A percentile compares a stretch with the other conserved stretches of the same genome.
Evolutionary conservation across 495 filamentous ascomycete species (phyloP).

Genomic region (Penicillium coffeae): DNA sequence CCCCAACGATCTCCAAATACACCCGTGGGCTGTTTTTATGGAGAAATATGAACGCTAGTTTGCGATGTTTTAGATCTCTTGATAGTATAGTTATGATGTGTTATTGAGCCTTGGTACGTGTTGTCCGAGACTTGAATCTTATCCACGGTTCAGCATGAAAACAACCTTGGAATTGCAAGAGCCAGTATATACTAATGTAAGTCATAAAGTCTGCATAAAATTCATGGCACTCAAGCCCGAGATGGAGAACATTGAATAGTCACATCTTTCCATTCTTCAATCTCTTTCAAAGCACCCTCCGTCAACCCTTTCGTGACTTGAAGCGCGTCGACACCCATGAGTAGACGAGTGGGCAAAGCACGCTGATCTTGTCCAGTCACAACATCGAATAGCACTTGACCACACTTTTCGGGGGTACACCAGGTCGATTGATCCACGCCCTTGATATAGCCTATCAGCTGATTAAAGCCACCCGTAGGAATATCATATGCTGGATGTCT

Average conservation of each 20-base stretch:
- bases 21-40: no score
- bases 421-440: slow-evolving; percentile 11
- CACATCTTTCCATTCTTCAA: slow-evolving; percentile 19
- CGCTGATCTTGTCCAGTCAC: slow-evolving; percentile 11
- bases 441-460: slow-evolving; percentile 14
- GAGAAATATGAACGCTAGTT: no score
- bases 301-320: slow-evolving; percentile 14
- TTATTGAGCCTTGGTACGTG: no score
- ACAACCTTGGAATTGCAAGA: no score
- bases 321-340: slow-evolving; percentile 21
- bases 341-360: slow-evolving; percentile 16
- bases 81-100: no score
- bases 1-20: no score
- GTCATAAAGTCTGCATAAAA: no score
- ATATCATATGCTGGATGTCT: slow-evolving; percentile 23
- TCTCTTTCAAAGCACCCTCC: slow-evolving; percentile 15
- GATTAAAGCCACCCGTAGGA: slow-evolving; percentile 9
- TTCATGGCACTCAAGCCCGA: background rate
- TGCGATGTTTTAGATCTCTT: no score
- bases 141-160: no score
- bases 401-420: slow-evolving; percentile 23
- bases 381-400: slow-evolving; percentile 15
- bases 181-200: no score
- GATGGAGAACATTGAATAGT: slow-evolving; percentile 15
- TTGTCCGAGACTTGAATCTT: no score